Base-by-base conservation (phyloP, 75 land plant species). In the Picea glauca region DNA sequence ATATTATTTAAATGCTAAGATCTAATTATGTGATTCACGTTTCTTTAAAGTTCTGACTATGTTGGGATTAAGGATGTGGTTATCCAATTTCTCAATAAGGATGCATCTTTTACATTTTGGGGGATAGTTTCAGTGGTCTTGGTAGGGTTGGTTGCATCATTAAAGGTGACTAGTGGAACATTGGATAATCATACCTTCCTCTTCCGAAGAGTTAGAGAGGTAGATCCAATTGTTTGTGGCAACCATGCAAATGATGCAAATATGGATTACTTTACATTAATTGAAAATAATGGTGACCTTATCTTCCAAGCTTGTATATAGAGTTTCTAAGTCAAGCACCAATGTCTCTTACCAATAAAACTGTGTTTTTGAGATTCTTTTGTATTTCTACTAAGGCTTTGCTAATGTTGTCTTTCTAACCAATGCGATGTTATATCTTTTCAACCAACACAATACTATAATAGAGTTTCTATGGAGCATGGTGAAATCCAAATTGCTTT, bases 181-280 rank as follows among this genome's bases (percentile, higher is more conserved):
- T 83, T 97, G 73, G 91, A 91, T 61, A 95, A 97, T 58, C 99
- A 94, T 58, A 94, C 80, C 62, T 94, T 91, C 81, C 83, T 97
- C 31, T 97, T 97, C 81, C 91, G 92, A 75, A 98, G 99, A 77
- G 99, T 95, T 85, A 95, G 99, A 65, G 99, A 97, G 86, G 99
- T 94, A 65, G 78, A 46, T 40, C 3, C 43, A 40, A 3, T 5
- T 68, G 15, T 33, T 17, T 38, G 4, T 35, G 18, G 1, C 17
- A 33, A 40, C 43, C 7, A 67, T 35, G 5, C 26, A 30, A 38
- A 66, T 38, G 15, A 8, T 46, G 20, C 18, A 20, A 46, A 35
- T 46, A 68, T 38, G 6, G 6, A 5, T 18, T 68, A 17, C 72
- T 68, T 38, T 35, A 40, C 64, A 62, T 23, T 32, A 64, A 31